Conservation (phyloP, 805 yeast genomes). For the Myxozyma geophila region DNA sequence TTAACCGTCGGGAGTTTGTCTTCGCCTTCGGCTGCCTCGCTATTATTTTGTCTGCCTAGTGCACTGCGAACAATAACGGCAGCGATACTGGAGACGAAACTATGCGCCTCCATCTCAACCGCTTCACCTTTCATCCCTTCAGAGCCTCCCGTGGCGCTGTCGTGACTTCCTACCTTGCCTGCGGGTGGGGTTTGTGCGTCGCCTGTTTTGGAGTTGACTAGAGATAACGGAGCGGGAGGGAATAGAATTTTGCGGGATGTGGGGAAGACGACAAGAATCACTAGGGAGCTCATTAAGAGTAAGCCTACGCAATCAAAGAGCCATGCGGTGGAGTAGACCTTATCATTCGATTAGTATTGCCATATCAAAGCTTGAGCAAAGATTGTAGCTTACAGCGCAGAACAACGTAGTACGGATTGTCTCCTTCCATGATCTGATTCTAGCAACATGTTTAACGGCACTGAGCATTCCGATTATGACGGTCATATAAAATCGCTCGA, state of each 20-base stretch:
- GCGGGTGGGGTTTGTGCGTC: slow-evolving; percentile 9
- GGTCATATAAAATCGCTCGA: slow-evolving; percentile 24
- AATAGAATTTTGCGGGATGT: slow-evolving; percentile 8
- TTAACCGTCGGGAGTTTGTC: not conserved
- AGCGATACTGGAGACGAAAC: slow-evolving; percentile 17
- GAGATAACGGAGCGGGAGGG: slow-evolving; percentile 19
- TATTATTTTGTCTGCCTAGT: slow-evolving; percentile 12
- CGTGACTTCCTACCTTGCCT: slow-evolving; percentile 10
- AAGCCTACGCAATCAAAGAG: not conserved
- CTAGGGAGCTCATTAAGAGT: not conserved
- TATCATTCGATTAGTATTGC: not conserved
- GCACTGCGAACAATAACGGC: slow-evolving; percentile 20
- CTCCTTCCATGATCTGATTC: slow-evolving; percentile 27
- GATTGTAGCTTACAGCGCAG: not conserved
- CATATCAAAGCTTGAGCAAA: not conserved
- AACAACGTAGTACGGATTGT: slow-evolving; percentile 20
- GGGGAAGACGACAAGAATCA: slow-evolving; percentile 12
- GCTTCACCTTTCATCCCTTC: slow-evolving; percentile 24
- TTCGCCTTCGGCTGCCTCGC: not conserved
- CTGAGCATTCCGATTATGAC: slow-evolving; percentile 12
- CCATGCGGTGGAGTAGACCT: slow-evolving; percentile 19
- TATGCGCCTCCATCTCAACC: slow-evolving; percentile 21
- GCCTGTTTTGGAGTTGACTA: slow-evolving; percentile 8
- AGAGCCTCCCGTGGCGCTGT: slow-evolving; percentile 17
- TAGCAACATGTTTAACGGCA: slow-evolving; percentile 13